These are phyloP conservation scores for Chimonanthus salicifolius DNA, from an alignment of 164 flowering plant species.

Conservation along the genomic window DNA sequence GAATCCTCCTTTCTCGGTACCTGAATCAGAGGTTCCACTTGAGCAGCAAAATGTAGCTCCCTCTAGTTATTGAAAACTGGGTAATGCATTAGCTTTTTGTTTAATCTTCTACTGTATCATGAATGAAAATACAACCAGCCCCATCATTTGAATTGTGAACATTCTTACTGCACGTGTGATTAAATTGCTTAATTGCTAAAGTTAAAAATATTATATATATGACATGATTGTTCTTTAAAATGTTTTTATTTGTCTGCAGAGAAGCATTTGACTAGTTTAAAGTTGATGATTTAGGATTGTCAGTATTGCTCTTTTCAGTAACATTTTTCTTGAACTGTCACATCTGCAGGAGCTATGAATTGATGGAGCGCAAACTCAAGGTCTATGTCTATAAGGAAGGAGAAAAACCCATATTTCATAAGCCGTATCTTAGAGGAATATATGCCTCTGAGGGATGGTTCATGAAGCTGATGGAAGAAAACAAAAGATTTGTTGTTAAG, in stretches of 20 bases:
- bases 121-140: not conserved
- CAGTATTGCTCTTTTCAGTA: not conserved
- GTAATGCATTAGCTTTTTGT: too few relatives aligned
- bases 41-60: too few relatives aligned
- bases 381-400: constrained; percentile 12
- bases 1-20: too few relatives aligned
- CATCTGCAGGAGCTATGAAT: constrained; percentile 12
- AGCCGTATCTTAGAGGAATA: constrained; percentile 10
- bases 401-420: constrained; percentile 13
- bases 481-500: constrained; percentile 9
- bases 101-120: not conserved
- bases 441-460: constrained; percentile 17
- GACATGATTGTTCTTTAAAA: not conserved
- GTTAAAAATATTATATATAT: not conserved
- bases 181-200: not conserved
- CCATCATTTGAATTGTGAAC: not conserved
- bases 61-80: too few relatives aligned
- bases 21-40: too few relatives aligned
- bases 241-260: not conserved
- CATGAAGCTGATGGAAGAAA: constrained; percentile 15
- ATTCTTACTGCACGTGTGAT: not conserved
- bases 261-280: not conserved
- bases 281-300: not conserved
- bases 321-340: not conserved
- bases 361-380: constrained; percentile 13